phyloP scores from a whole-genome alignment of 306 rosid species.

The Carpinus viminea region DNA sequence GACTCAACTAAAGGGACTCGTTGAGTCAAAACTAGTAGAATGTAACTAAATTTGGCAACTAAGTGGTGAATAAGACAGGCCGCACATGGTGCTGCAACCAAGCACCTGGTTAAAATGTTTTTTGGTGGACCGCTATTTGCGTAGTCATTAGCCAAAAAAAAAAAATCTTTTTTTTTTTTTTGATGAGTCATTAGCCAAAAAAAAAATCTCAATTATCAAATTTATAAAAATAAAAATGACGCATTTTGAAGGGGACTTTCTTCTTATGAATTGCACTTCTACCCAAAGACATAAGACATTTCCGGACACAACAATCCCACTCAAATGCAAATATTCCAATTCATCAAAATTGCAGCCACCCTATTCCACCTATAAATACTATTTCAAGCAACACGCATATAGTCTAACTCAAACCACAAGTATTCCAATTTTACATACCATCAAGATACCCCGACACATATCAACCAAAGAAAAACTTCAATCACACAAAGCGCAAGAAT shows the following conservation, averaged over 20 bases:
- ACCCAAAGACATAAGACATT: not conserved
- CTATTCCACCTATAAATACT: not conserved
- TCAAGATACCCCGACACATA: not conserved
- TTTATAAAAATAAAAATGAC: no score
- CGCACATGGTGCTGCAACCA: not conserved
- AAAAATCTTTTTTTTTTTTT: no score
- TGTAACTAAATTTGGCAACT: not conserved
- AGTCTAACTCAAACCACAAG: not conserved
- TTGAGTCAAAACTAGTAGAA: not conserved
- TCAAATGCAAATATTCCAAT: not conserved
- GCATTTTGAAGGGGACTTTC: not conserved
- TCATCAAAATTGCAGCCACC: not conserved
- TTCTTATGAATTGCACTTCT: not conserved
- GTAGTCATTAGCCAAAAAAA: no score
- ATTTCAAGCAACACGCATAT: constrained; percentile 7
- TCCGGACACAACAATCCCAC: not conserved
- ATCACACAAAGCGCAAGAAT: not conserved
- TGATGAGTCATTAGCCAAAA: no score
- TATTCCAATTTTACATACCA: not conserved
- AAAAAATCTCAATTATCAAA: no score
- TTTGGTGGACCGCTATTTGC: no score
- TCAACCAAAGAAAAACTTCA: no score
- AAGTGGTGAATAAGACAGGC: not conserved
- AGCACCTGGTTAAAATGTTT: not conserved
- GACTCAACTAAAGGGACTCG: no score